Conservation (phyloP, 768 basidiomycete species). For the Xanthoconium stramineum region DNA sequence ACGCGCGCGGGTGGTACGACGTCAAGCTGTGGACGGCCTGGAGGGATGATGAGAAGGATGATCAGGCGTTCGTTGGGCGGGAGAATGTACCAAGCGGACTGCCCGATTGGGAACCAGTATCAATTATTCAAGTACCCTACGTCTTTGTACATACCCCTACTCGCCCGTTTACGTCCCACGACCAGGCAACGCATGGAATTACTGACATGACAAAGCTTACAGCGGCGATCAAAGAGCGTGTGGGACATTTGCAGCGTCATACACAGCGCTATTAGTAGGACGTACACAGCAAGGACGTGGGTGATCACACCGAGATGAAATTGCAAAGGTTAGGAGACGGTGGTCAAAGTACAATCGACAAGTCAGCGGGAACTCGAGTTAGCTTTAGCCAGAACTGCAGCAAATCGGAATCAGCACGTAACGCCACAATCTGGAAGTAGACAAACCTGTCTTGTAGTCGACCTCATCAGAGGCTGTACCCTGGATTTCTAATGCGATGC, state of each 20-base stretch:
- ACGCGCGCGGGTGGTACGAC: not conserved
- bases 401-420: constrained; percentile 3
- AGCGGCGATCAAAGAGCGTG: not conserved
- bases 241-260: not conserved
- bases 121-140: constrained; percentile 2
- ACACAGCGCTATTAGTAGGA: constrained; percentile 10
- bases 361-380: constrained; percentile 14
- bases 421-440: not conserved
- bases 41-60: not conserved
- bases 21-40: constrained; percentile 1
- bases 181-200: not conserved
- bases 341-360: constrained; percentile 6
- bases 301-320: not conserved
- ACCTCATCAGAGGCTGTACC: constrained; percentile 77
- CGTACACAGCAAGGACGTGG: not conserved
- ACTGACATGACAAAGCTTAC: not conserved
- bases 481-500: constrained; percentile 81
- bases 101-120: constrained; percentile 26
- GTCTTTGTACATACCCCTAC: not conserved
- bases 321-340: not conserved
- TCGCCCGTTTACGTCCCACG: not conserved
- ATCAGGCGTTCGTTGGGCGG: constrained; percentile 6
- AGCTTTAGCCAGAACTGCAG: constrained; percentile 19
- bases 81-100: constrained; percentile 16
- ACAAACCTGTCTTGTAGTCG: constrained; percentile 63